Base-by-base conservation (phyloP, 2,329 filamentous ascomycete genomes). In the Aspergillus floridensis region DNA sequence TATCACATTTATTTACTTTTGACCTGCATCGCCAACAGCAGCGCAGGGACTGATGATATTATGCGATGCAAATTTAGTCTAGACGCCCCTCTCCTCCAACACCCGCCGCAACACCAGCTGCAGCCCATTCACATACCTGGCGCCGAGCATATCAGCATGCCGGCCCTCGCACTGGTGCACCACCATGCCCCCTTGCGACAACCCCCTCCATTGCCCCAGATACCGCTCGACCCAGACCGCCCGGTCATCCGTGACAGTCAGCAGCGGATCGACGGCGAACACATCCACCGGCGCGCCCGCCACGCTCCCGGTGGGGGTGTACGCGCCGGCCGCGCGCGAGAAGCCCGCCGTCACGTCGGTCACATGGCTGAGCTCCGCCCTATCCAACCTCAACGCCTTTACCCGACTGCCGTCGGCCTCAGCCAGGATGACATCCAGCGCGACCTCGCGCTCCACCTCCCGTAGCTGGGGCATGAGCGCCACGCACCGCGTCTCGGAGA, bases 261-360 rank as follows among this genome's bases (percentile, higher is more conserved):
- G 49, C 5, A 49, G 49, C 6, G 59, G 59, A 49, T 61, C 59
- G 11, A 53, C 59, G 6, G 59, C 59, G 24, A 61, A 61, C 2
- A 61, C 53, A 22, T 61, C 59, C 26, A 61, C n/a, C 2, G 32
- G 32, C 16, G 24, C 26, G 26, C 26, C 26, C 12, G 31, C n/a
- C 6, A 61, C 56, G 5, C 16, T 59, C 2, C 59, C 59, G 3
- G 31, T 10, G 1, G 59, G 59, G 2, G 55, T 52, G 11, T 61
- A 61, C 4, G 21, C 19, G 26, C 47, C 56, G 1, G 49, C 55
- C 5, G 46, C 46, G 1, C 55, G 50, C 26, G 56, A 35, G 26
- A 58, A 61, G 1, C 58, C 48, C 51, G 58, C 59, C 7, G 50
- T 32, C 4, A 61, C 51, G 24, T 57, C 55, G 3, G 31, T 52